Conservation (phyloP, 352 stramenopile species). For the Aphanomyces stellatus region DNA sequence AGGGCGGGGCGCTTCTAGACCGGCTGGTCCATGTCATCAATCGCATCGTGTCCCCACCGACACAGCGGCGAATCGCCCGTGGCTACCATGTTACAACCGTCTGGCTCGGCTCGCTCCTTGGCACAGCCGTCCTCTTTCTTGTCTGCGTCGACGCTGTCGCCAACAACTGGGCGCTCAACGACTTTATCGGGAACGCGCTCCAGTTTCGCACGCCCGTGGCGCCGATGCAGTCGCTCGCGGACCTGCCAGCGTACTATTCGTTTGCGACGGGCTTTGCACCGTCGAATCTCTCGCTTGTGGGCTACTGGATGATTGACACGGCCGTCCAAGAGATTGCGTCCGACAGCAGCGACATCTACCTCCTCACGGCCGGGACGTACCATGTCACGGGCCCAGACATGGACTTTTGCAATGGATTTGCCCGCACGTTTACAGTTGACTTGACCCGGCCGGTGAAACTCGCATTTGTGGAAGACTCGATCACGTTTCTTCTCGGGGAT, state of each 20-base stretch:
- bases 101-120: not conserved
- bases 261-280: not conserved
- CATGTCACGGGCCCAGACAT: not conserved
- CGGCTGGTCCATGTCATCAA: too few relatives aligned
- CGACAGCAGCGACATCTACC: not conserved
- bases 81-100: not conserved
- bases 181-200: not conserved
- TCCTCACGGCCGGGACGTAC: not conserved
- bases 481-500: constrained; percentile 3
- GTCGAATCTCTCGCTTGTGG: not conserved
- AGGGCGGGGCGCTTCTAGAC: too few relatives aligned
- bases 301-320: not conserved
- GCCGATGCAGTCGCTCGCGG: not conserved
- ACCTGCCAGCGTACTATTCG: not conserved
- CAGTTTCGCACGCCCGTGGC: constrained; percentile 8
- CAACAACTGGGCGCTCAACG: constrained; percentile 18
- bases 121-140: not conserved
- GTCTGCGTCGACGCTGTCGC: not conserved
- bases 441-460: not conserved
- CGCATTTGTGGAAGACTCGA: not conserved
- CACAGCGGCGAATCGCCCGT: too few relatives aligned
- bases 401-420: not conserved
- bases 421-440: not conserved
- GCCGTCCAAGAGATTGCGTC: not conserved
- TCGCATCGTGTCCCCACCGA: too few relatives aligned